Conservation (phyloP, 768 basidiomycete species). For the Termitomyces eurrhizus region DNA sequence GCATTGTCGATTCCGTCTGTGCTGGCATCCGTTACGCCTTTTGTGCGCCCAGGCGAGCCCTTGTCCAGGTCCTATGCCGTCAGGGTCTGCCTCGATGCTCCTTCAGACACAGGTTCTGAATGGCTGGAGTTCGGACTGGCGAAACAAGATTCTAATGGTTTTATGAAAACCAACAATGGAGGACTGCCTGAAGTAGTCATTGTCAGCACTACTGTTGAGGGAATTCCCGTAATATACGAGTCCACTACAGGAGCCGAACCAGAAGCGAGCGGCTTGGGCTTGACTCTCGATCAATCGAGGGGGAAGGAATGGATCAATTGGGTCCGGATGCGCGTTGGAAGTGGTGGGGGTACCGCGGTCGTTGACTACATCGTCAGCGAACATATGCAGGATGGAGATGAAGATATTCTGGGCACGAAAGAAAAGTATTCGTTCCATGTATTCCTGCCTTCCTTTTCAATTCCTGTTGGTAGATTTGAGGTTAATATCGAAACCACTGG, state of each 20-base stretch:
- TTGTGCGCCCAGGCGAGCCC: constrained; percentile 27
- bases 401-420: constrained; percentile 33
- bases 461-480: constrained; percentile 66
- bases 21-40: constrained; percentile 47
- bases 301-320: constrained; percentile 61
- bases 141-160: constrained; percentile 25
- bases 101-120: constrained; percentile 56
- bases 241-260: constrained; percentile 38
- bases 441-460: constrained; percentile 65
- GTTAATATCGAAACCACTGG: constrained; percentile 56
- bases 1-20: constrained; percentile 62
- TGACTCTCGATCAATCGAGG: constrained; percentile 50
- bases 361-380: constrained; percentile 63
- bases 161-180: constrained; percentile 13
- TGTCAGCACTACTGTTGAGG: constrained; percentile 58
- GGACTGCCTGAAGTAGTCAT: constrained; percentile 47
- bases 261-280: constrained; percentile 28
- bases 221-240: constrained; percentile 60
- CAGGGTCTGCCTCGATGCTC: constrained; percentile 50
- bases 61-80: constrained; percentile 56
- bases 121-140: constrained; percentile 78
- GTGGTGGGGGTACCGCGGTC: constrained; percentile 48
- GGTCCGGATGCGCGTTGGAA: constrained; percentile 57
- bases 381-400: constrained; percentile 16
- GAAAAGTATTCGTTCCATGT: constrained; percentile 36